These are phyloP conservation scores for Luffa acutangula DNA, from an alignment of 306 rosid species.

Conservation along the genomic window DNA sequence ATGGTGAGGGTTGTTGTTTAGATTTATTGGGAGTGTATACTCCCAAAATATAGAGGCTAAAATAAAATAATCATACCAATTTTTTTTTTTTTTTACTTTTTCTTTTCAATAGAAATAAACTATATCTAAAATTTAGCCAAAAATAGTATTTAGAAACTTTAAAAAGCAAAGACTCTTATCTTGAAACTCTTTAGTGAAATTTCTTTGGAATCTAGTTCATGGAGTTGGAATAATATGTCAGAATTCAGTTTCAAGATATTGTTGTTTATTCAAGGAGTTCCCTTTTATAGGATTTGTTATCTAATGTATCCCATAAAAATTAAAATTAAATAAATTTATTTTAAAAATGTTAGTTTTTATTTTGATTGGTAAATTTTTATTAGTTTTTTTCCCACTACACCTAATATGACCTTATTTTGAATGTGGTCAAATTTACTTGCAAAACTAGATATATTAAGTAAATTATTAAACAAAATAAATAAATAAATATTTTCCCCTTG, in stretches of 20 bases:
- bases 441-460: background rate
- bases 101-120: no score
- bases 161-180: background rate
- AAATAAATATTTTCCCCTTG: background rate
- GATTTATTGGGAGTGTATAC: no score
- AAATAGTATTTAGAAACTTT: no score
- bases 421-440: background rate
- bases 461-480: no score
- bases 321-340: no score
- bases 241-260: background rate
- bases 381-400: background rate
- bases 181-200: background rate
- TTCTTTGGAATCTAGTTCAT: background rate
- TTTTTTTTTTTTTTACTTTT: no score
- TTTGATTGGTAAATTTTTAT: background rate
- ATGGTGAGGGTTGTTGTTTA: no score
- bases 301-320: background rate
- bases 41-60: no score
- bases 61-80: no score
- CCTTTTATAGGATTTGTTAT: background rate
- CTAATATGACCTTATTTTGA: background rate
- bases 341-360: background rate
- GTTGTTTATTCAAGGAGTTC: background rate
- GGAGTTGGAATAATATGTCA: background rate
- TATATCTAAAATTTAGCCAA: no score